These are phyloP conservation scores for Stagonosporopsis vannaccii DNA, from an alignment of 2,329 filamentous ascomycete genomes.

Conservation along the genomic window DNA sequence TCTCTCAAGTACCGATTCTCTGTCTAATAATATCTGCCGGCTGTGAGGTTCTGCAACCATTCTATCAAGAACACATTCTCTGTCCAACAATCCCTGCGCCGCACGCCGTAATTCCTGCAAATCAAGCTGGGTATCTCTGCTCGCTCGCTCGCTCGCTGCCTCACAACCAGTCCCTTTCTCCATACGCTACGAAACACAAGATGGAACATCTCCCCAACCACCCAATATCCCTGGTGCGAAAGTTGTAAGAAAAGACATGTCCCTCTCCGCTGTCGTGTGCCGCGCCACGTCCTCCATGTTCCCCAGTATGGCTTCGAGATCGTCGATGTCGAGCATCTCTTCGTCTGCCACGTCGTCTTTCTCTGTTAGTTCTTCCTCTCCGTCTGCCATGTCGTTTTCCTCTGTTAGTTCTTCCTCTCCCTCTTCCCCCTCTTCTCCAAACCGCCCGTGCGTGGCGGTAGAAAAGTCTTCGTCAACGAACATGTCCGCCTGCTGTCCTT, in stretches of 20 bases:
- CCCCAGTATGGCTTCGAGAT: constrained; percentile 20
- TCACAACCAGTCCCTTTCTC: neutral
- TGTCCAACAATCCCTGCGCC: no score
- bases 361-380: constrained; percentile 11
- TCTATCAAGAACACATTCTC: no score
- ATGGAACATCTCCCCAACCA: no score
- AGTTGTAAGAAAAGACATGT: constrained; percentile 30
- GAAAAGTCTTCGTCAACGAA: neutral
- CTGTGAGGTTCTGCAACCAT: no score
- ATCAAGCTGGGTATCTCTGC: constrained; percentile 4
- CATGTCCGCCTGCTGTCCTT: neutral
- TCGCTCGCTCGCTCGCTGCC: neutral
- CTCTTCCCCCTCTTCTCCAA: neutral
- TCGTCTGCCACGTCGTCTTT: constrained; percentile 14
- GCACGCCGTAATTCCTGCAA: neutral
- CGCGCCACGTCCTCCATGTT: constrained; percentile 23
- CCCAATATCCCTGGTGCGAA: constrained; percentile 30
- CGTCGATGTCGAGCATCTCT: constrained; percentile 26
- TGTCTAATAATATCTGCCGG: no score
- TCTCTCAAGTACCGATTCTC: no score
- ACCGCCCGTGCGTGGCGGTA: no score
- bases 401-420: neutral
- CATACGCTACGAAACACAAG: no score
- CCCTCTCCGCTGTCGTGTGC: constrained; percentile 12
- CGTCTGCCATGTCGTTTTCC: neutral